Conservation (phyloP, 2,329 filamentous ascomycete genomes). For the Exophiala lecanii-corni region DNA sequence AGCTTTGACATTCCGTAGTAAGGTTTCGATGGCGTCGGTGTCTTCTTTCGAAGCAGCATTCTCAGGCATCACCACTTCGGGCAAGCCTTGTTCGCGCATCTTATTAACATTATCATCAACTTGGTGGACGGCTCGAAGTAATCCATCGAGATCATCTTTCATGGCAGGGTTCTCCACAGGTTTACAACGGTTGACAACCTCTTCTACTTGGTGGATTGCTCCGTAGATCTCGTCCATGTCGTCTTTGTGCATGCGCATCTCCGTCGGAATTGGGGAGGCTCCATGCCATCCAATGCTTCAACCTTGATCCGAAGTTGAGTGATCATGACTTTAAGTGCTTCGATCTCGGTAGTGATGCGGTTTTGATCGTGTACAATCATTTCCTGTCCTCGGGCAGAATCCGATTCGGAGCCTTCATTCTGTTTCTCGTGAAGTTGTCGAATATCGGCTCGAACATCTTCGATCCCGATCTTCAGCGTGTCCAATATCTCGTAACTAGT, state of each 20-base stretch:
- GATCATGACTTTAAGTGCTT: conserved; percentile 79
- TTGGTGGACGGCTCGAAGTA: conserved; percentile 41
- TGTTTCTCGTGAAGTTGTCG: conserved; percentile 64
- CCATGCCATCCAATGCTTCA: conserved; percentile 64
- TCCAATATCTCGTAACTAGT: conserved; percentile 87
- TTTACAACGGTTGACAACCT: conserved; percentile 31
- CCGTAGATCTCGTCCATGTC: conserved; percentile 45
- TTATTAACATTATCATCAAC: conserved; percentile 55
- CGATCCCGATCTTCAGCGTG: conserved; percentile 76
- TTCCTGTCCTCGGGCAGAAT: conserved; percentile 49
- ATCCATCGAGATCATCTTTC: conserved; percentile 44
- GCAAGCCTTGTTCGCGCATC: conserved; percentile 39
- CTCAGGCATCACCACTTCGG: conserved; percentile 32
- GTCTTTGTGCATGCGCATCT: conserved; percentile 42
- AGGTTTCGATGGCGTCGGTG: conserved; percentile 82
- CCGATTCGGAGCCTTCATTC: conserved; percentile 47
- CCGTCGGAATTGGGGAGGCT: conserved; percentile 40
- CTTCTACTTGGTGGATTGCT: conserved; percentile 51
- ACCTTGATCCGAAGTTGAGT: conserved; percentile 79
- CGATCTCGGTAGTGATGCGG: conserved; percentile 65
- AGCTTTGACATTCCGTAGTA: conserved; percentile 83
- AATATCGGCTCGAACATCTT: conserved; percentile 71
- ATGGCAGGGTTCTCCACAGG: conserved; percentile 36
- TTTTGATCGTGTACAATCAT: conserved; percentile 54
- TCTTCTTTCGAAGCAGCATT: conserved; percentile 72